Evolutionary conservation across 371 early-diverging fungal species (phyloP).

Genomic region (Mucor indicus): DNA sequence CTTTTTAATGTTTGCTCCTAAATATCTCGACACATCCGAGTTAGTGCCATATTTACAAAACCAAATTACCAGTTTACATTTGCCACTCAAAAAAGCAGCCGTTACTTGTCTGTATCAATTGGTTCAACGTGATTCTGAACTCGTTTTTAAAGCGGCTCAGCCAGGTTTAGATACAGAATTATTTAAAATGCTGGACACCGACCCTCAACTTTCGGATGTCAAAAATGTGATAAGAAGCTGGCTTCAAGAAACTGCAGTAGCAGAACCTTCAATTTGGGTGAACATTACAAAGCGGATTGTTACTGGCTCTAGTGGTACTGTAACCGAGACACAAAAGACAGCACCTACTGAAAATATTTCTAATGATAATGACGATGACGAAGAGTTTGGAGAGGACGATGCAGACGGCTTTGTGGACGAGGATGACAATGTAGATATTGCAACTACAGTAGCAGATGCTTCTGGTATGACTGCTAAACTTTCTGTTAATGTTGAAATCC

Average conservation of each 20-base stretch:
- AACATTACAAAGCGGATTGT: constrained; percentile 79
- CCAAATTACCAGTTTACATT: constrained; percentile 64
- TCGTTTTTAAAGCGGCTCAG: constrained; percentile 65
- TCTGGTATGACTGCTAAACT: constrained; percentile 37
- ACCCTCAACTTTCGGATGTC: constrained; percentile 75
- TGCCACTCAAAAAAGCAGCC: constrained; percentile 73
- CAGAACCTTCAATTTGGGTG: constrained; percentile 82
- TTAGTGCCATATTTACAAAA: constrained; percentile 78
- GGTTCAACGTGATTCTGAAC: constrained; percentile 73
- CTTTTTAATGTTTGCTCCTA: constrained; percentile 87
- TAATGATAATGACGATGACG: constrained; percentile 24
- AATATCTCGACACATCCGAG: constrained; percentile 61
- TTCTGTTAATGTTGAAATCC: constrained; percentile 52
- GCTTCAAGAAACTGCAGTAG: constrained; percentile 68
- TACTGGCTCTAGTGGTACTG: constrained; percentile 42
- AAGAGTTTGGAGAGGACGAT: constrained; percentile 40
- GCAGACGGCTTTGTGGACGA: constrained; percentile 43
- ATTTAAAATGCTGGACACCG: constrained; percentile 80
- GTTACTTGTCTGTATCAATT: constrained; percentile 87
- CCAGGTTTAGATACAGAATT: constrained; percentile 80
- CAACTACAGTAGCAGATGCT: constrained; percentile 46
- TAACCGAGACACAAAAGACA: background rate
- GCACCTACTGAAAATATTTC: constrained; percentile 16
- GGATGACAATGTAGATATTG: constrained; percentile 44
- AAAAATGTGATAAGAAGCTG: constrained; percentile 77